A percentile compares a stretch with the other conserved stretches of the same genome.
phyloP scores from a whole-genome alignment of 768 basidiomycete species.

The Mycena alexandri region DNA sequence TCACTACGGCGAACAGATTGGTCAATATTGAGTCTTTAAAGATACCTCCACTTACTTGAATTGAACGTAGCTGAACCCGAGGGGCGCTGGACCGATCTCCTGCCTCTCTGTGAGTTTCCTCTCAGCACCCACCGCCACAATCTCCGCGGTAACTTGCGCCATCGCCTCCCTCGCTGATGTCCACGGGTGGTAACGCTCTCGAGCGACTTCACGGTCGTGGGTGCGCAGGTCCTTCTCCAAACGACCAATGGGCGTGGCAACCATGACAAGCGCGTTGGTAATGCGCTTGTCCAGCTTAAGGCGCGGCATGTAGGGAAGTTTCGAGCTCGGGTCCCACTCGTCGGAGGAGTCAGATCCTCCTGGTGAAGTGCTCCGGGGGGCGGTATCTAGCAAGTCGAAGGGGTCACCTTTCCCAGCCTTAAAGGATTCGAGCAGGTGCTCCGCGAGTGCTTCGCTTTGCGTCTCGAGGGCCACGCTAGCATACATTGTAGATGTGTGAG shows the following conservation, averaged over 20 bases:
- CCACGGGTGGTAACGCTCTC: not conserved
- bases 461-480: too few species aligned
- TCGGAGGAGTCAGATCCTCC: too few species aligned
- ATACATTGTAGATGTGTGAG: too few species aligned
- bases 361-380: too few species aligned
- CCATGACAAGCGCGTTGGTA: not conserved
- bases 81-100: constrained; percentile 2
- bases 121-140: not conserved
- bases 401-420: too few species aligned
- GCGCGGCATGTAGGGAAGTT: not conserved
- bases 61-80: not conserved
- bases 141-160: not conserved
- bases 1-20: not conserved
- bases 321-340: too few species aligned
- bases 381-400: too few species aligned
- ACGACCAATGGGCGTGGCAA: not conserved
- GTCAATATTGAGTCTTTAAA: not conserved
- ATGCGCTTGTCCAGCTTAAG: not conserved
- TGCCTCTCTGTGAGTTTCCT: not conserved
- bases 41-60: not conserved
- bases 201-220: not conserved
- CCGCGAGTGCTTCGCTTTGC: too few species aligned
- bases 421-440: too few species aligned
- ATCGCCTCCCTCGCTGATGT: not conserved
- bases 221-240: not conserved